These are phyloP conservation scores for Trypethelium eluteriae DNA, from an alignment of 495 filamentous ascomycete genomes.

Conservation along the genomic window DNA sequence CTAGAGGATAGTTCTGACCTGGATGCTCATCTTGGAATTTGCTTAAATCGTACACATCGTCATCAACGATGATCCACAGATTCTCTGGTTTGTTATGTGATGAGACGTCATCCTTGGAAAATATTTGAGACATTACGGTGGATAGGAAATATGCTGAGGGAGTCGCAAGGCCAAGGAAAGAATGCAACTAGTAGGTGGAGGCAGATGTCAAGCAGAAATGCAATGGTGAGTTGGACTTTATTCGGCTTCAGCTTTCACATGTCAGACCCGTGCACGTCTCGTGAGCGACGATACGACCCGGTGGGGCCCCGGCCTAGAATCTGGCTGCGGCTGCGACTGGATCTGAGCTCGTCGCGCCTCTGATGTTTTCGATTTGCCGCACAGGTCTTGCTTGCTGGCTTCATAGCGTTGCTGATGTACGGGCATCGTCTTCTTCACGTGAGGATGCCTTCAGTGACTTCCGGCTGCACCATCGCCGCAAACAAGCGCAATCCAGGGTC, in stretches of 20 bases:
- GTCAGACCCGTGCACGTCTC: background rate
- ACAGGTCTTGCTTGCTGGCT: no score
- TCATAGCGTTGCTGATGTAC: no score
- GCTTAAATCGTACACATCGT: slow-evolving; percentile 93
- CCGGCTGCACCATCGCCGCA: background rate
- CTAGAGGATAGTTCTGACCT: slow-evolving; percentile 43
- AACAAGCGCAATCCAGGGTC: background rate
- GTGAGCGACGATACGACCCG: background rate
- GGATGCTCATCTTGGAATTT: slow-evolving; percentile 92
- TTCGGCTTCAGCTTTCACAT: slow-evolving; percentile 9
- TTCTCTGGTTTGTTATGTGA: slow-evolving; percentile 80
- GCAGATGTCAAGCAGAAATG: background rate
- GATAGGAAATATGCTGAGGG: slow-evolving; percentile 5
- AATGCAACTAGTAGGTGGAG: slow-evolving; percentile 1
- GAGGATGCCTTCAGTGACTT: background rate
- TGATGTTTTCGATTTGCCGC: no score
- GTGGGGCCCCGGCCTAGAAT: background rate
- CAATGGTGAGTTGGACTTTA: background rate
- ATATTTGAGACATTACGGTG: slow-evolving; percentile 74
- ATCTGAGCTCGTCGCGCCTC: no score
- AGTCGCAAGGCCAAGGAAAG: background rate
- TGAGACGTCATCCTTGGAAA: slow-evolving; percentile 75
- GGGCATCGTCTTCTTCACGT: background rate
- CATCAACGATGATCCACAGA: slow-evolving; percentile 86
- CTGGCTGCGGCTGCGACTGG: no score